These are phyloP conservation scores for Sphagnum tenellum DNA, from an alignment of 225 moss, liverwort and hornwort species.

Conservation along the genomic window DNA sequence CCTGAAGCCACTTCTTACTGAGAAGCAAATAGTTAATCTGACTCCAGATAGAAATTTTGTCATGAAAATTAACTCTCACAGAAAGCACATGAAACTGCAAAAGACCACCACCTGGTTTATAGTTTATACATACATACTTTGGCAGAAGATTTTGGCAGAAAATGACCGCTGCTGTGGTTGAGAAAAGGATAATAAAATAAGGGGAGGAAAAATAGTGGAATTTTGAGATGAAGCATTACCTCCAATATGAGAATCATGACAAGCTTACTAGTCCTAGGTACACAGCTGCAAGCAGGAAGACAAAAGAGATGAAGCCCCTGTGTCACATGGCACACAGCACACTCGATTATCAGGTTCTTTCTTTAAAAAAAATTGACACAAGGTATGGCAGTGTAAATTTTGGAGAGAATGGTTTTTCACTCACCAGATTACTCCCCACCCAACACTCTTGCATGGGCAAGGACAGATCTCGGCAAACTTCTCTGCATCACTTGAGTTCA, in stretches of 20 bases:
- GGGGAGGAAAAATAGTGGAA: not conserved
- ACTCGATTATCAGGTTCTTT: not conserved
- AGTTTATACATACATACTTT: no score
- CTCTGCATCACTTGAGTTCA: slow-evolving; percentile 92
- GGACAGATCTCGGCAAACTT: slow-evolving; percentile 86
- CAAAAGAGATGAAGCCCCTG: slow-evolving; percentile 82
- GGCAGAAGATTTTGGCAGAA: no score
- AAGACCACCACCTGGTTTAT: no score
- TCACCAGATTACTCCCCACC: slow-evolving; percentile 91
- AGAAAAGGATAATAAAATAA: no score
- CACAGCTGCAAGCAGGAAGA: slow-evolving; percentile 78
- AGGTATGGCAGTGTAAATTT: not conserved
- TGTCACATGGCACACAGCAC: slow-evolving; percentile 23
- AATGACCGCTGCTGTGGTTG: no score
- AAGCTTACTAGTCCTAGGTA: slow-evolving; percentile 87
- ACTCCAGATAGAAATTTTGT: no score
- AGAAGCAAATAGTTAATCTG: no score
- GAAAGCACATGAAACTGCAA: no score
- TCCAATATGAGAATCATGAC: slow-evolving; percentile 11
- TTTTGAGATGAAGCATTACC: not conserved
- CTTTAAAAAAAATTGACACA: no score
- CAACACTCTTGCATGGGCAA: slow-evolving; percentile 85
- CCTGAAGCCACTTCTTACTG: no score
- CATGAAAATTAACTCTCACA: no score
- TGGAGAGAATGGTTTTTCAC: slow-evolving; percentile 3